Base-by-base conservation (phyloP, 257 asterid species). In the Gynochthodes officinalis region DNA sequence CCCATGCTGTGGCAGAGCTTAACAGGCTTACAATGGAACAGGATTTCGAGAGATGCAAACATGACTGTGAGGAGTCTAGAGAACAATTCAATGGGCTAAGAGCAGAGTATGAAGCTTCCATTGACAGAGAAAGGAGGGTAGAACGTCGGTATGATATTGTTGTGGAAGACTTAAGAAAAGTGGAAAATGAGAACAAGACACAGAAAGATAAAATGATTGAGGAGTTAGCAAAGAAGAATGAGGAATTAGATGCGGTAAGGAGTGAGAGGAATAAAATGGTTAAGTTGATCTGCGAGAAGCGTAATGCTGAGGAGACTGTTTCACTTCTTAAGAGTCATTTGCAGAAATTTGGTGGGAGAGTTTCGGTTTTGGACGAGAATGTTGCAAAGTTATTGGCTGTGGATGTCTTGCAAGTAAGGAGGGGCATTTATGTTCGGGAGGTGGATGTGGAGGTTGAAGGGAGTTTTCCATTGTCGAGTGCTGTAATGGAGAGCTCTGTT, bases 1-100 rank as follows among this genome's bases (percentile, higher is more conserved):
- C 55, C 0, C 75, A 69, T 12, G 69, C 39, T 64, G 25, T 65
- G 1, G 23, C 21, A 1, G 78, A 60, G 75, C 62, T 64, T 16
- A 74, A 80, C n/a, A 76, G 55, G 21, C 8, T 58, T 18, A 73
- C 50, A 35, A 43, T 70, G 2, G 70, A 64, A 43, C 73, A 72
- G 28, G 73, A 76, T 42, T 55, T 76, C 62, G 61, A 44, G 44
- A 68, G 4, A 62, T 35, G 65, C 37, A 63, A 23, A 5, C 48
- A 58, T 58, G 75, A 76, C 43, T 63, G 64, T 2, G 57, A 77
- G 43, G 71, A 52, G 28, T 7, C 75, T 54, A 61, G 67, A 5
- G 72, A 76, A 69, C 69, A 55, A 37, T 33, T 73, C 13, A 39
- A 43, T 3, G 35, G 77, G 64, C 55, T 69, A 75, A 46, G 42